Base-by-base conservation (phyloP, 768 basidiomycete species). In the Cystofilobasidium capitatum region DNA sequence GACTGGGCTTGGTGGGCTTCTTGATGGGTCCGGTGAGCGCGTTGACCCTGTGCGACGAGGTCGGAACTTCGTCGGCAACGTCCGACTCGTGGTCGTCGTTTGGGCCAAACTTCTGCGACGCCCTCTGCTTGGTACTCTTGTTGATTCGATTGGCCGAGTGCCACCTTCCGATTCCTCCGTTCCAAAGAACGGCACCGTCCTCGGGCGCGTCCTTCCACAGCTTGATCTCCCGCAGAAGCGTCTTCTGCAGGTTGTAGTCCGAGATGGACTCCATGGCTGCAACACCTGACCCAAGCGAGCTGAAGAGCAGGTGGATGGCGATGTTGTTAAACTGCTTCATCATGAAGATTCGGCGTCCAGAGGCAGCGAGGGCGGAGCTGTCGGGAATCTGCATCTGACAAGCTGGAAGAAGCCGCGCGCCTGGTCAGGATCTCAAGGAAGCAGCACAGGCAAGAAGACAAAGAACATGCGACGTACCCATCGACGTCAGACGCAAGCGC, bases 261-360 rank as follows among this genome's bases (percentile, higher is more conserved):
- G 88, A 86, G 77, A 91, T 89, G 0, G 86, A 82, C 69, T 89
- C 88, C 0, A 86, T 85, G 3, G 87, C 81, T 33, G 81, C 81
- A 5, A 87, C 71, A 0, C 90, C 89, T 66, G 86, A 85, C 0
- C 86, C 84, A 4, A 96, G 81, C 0, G 83, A 83, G 0, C 87
- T 86, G 4, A 87, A 74, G 26, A 94, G 81, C 58, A 97, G 81
- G 8, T 90, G 85, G 16, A 88, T 78, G 0, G 91, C 87, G 47
- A 93, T 90, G 62, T 91, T 88, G 73, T 91, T 87, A 79, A 89
- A 91, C 73, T 94, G 91, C 73, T 91, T 81, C 0, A 79, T 77
- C 37, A 82, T 85, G 65, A 88, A 84, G 37, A 97, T 78, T 70
- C 87, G 87, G 31, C 91, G 84, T 37, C 82, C 82, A 73, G 89